These are phyloP conservation scores for Monosporozyma aerobia DNA, from an alignment of 805 yeast species.

Conservation along the genomic window DNA sequence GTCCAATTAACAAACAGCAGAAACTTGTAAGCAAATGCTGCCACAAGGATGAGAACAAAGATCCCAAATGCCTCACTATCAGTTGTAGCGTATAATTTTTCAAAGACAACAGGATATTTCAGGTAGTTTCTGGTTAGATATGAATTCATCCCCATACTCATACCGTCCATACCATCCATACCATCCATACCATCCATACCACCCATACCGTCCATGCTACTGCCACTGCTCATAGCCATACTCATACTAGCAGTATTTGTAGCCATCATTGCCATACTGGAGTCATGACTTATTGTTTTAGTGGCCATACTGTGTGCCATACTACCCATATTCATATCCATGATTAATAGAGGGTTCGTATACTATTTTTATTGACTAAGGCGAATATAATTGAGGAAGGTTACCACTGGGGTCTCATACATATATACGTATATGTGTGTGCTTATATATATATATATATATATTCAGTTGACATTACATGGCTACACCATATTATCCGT, in stretches of 20 bases:
- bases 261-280: conserved; percentile 7
- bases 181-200: conserved; percentile 10
- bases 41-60: conserved; percentile 49
- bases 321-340: conserved; percentile 4
- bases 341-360: not conserved
- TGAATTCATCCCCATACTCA: conserved; percentile 39
- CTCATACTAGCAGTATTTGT: conserved; percentile 3
- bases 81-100: conserved; percentile 40
- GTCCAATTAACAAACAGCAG: conserved; percentile 50
- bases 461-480: not conserved
- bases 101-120: conserved; percentile 56
- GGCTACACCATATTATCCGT: not conserved
- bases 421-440: too few relatives aligned
- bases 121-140: conserved; percentile 43
- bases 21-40: conserved; percentile 53
- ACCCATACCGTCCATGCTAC: conserved; percentile 7
- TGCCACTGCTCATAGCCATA: not conserved
- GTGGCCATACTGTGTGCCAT: not conserved
- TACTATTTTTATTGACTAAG: too few relatives aligned
- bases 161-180: conserved; percentile 10
- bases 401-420: not conserved
- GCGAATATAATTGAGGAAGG: too few relatives aligned
- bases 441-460: not conserved
- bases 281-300: not conserved
- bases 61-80: conserved; percentile 67